phyloP scores from a whole-genome alignment of 169 alveolate species.

The Eimeria tenella region DNA sequence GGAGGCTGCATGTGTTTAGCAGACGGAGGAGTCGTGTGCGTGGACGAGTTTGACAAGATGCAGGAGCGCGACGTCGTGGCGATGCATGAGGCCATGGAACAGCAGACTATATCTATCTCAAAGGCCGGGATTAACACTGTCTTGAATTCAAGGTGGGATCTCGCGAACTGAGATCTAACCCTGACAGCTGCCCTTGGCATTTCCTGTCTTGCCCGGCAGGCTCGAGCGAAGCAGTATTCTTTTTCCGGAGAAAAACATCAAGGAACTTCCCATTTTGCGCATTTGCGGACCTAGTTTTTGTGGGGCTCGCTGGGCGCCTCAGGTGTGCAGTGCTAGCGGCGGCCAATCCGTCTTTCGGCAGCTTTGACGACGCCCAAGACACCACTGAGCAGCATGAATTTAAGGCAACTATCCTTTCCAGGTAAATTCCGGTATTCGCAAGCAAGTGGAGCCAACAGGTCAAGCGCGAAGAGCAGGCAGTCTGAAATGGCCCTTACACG shows the following conservation, averaged over 20 bases:
- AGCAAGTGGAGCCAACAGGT: no score
- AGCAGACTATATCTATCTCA: slow-evolving; percentile 99
- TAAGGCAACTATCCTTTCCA: slow-evolving; percentile 96
- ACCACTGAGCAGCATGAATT: slow-evolving; percentile 99
- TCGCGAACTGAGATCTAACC: background rate
- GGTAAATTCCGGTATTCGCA: slow-evolving; percentile 7
- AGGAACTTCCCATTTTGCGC: no score
- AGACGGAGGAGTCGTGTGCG: slow-evolving; percentile 98
- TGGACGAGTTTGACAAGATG: slow-evolving; percentile 99
- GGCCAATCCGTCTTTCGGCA: slow-evolving; percentile 99
- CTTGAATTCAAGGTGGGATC: slow-evolving; percentile 76
- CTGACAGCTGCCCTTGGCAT: background rate
- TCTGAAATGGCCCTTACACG: no score
- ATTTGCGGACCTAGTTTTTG: no score
- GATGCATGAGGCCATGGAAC: slow-evolving; percentile 99
- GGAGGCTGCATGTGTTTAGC: slow-evolving; percentile 99
- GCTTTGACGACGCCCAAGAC: slow-evolving; percentile 97
- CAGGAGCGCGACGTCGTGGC: slow-evolving; percentile 99
- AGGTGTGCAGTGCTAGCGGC: slow-evolving; percentile 99
- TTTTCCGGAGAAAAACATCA: no score
- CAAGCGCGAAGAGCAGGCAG: no score
- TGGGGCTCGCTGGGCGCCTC: slow-evolving; percentile 84
- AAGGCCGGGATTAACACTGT: slow-evolving; percentile 99
- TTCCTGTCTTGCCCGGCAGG: background rate
- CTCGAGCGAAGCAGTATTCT: no score